phyloP scores from a whole-genome alignment of 2,329 filamentous ascomycete species.

The Incumbomyces delicatus region DNA sequence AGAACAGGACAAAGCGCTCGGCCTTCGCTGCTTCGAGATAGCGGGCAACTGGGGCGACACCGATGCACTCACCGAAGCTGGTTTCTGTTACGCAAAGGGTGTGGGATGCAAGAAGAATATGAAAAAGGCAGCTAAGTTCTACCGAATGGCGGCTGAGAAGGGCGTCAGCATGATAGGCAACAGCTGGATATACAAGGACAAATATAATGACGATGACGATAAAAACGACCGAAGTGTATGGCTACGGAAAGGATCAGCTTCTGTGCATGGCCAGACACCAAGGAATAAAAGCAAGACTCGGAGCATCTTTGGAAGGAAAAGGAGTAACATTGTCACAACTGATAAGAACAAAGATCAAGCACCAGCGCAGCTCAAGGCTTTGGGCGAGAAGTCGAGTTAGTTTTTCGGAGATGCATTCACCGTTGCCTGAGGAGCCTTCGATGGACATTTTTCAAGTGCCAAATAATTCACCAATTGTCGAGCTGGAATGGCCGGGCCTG shows the following conservation, averaged over 20 bases:
- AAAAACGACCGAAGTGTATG: background rate
- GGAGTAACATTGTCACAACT: background rate
- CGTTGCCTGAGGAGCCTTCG: too few species aligned
- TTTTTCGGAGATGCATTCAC: too few species aligned
- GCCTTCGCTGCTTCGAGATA: slow-evolving; percentile 89
- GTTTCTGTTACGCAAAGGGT: slow-evolving; percentile 91
- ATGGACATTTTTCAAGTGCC: too few species aligned
- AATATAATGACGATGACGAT: slow-evolving; percentile 10
- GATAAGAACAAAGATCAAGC: too few species aligned
- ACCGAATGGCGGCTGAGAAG: slow-evolving; percentile 80
- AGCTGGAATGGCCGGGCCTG: too few species aligned
- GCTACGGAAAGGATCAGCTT: background rate
- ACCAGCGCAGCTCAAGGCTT: too few species aligned
- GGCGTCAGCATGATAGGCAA: slow-evolving; percentile 97
- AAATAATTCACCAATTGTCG: too few species aligned
- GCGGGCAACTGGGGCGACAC: slow-evolving; percentile 91
- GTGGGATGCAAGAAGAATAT: slow-evolving; percentile 92
- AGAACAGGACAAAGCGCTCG: slow-evolving; percentile 78
- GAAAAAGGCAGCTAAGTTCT: slow-evolving; percentile 86
- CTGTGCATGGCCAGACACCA: background rate
- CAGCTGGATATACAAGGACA: slow-evolving; percentile 55
- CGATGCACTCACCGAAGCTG: slow-evolving; percentile 86
- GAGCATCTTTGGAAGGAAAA: slow-evolving; percentile 6
- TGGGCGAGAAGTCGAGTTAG: too few species aligned
- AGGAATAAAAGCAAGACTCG: slow-evolving; percentile 7